Evolutionary conservation across 495 filamentous ascomycete species (phyloP), one percentile per base, ranked within the genome.

Genomic region (Penicillium ucsense): DNA sequence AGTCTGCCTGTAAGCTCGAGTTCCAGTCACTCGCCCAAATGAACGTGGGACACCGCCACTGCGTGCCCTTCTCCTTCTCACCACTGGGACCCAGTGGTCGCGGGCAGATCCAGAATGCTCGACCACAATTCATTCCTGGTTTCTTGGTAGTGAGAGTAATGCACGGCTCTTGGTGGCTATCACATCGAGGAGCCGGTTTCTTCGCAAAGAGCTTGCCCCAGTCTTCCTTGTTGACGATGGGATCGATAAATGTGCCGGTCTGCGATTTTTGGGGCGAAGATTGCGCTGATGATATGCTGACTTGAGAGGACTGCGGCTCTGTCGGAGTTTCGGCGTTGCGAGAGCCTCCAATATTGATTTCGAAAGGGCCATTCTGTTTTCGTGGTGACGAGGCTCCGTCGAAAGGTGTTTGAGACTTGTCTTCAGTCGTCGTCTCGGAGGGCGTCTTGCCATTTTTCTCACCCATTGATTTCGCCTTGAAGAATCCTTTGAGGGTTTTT

Each of bases 11-110:
- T 12, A 43, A 43, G 6, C 53, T 53, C 6, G 65, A 47, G 52
- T 76, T 82, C 87, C 88, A 91, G 56, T 92, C 87, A 53, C 85
- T 91, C 36, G 81, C 81, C 89, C 89, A 95, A 46, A 94, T 89
- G 55, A 95, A 95, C 0, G 88, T 94, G 2, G 71, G 63, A 62
- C 89, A 95, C 3, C 88, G 80, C 81, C 89, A 95, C 54, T 89
- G 72, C 0, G 87, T 88, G 2, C 83, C 84, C 38, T 68, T 80
- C 60, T 94, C 88, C 53, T 91, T 92, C 42, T 81, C 73, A 3
- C 89, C 89, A 3, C 82, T 83, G 1, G 89, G 89, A 0, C 89
- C 89, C 8, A 94, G 59, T 9, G 89, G 89, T 35, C 88, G 73
- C 2, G 84, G 58, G 59, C 89, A 95, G 47, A 91, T 85, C 79